Evolutionary conservation across 225 moss, liverwort and hornwort species (phyloP), one percentile per base, ranked within the genome.

Genomic region (Sphagnum tenellum): DNA sequence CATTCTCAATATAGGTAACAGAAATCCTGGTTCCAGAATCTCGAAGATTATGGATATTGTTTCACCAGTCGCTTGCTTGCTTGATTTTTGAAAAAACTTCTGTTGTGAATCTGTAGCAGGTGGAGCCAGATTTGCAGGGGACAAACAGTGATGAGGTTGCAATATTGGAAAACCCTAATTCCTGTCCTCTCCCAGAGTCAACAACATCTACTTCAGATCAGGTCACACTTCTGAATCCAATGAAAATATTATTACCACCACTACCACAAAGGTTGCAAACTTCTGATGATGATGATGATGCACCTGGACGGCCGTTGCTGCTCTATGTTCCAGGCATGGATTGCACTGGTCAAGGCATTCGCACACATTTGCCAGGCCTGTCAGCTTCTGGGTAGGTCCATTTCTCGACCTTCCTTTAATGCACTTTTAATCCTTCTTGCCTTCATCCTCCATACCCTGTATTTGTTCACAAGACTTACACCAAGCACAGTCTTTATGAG

Each of bases 301-400:
- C 29, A 29, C 29, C 29, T 29, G 50, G 67, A n/a, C 71, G 65
- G 55, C 91, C 89, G n/a, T 65, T 95, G 63, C 76, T 95, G 62
- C 52, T 95, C 9, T 95, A 95, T 71, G 88, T 91, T 56, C 89
- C 94, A 49, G 94, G 94, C 62, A 95, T 95, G 94, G 94, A 95
- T 70, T 80, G 86, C 73, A 86, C 86, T 2, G 94, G 94, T 8
- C 89, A 95, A 78, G 91, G 94, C 56, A 75, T 95, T 3, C 76
- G 78, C 56, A 77, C 88, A 44, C 94, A 95, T 5, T 62, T 95
- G 77, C 61, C 70, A 47, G 9, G 63, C 67, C 82, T 95, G 7
- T 70, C 66, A 50, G 84, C 80, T 55, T 86, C 86, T 5, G 94
- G 94, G 94, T 86, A 56, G 55, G 63, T 45, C 70, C 66, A 54